Percentiles rank a stretch among this genome's conserved stretches.
Conservation (phyloP, 2,329 filamentous ascomycete genomes). For the Penicillium sp. region DNA sequence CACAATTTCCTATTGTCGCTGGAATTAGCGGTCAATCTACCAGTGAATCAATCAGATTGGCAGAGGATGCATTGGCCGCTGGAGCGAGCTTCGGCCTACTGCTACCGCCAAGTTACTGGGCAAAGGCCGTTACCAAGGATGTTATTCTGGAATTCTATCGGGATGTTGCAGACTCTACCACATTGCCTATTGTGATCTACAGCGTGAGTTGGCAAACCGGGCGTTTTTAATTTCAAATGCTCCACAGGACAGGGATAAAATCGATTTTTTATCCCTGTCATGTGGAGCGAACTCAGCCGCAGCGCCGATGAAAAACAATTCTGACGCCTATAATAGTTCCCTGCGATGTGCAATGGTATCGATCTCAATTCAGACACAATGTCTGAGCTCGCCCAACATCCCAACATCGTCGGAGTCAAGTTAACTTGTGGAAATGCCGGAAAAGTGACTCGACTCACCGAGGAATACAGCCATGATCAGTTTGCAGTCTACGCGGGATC, state of each 20-base stretch:
- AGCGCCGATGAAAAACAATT: constrained; percentile 15
- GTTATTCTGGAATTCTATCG: constrained; percentile 40
- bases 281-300: constrained; percentile 12
- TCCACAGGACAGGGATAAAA: too few relatives aligned
- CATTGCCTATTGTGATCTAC: constrained; percentile 49
- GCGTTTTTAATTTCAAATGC: too few relatives aligned
- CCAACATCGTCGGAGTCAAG: constrained; percentile 38
- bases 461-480: constrained; percentile 40
- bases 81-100: constrained; percentile 45
- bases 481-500: constrained; percentile 50
- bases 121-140: constrained; percentile 38
- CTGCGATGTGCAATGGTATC: constrained; percentile 41
- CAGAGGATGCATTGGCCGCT: constrained; percentile 40
- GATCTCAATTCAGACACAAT: constrained; percentile 45
- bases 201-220: constrained; percentile 35
- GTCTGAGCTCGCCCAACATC: constrained; percentile 27
- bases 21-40: constrained; percentile 46
- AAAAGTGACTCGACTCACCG: constrained; percentile 34
- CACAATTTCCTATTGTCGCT: constrained; percentile 43
- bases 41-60: constrained; percentile 44
- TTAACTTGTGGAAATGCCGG: constrained; percentile 35
- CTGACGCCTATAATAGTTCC: constrained; percentile 34
- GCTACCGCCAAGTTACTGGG: constrained; percentile 46
- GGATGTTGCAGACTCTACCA: constrained; percentile 40
- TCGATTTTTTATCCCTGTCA: too few relatives aligned